These are phyloP conservation scores for Blastobotrys illinoisensis DNA, from an alignment of 1,139 yeast species.

Conservation along the genomic window DNA sequence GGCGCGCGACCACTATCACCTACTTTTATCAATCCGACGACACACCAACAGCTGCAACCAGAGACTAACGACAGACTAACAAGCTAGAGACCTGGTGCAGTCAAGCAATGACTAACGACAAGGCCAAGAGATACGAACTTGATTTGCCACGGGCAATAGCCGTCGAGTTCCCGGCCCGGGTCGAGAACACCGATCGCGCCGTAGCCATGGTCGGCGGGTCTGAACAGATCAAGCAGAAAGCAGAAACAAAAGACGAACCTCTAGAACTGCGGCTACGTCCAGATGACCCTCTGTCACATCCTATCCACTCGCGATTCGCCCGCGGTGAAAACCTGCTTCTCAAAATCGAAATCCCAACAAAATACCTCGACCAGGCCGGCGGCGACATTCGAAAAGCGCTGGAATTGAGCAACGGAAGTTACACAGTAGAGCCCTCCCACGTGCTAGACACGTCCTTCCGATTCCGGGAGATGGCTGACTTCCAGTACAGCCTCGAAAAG, in stretches of 20 bases:
- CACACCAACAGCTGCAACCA: background rate
- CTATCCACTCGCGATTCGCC: conserved; percentile 47
- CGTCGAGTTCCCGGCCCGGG: conserved; percentile 74
- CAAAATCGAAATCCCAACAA: conserved; percentile 65
- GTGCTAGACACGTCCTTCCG: conserved; percentile 66
- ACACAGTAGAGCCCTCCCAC: conserved; percentile 55
- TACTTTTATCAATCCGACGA: background rate
- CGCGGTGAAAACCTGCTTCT: conserved; percentile 60
- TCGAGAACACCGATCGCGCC: conserved; percentile 59
- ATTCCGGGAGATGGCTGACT: conserved; percentile 84
- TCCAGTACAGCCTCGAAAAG: conserved; percentile 63
- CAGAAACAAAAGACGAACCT: conserved; percentile 36
- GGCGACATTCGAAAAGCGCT: conserved; percentile 53
- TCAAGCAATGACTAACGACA: conserved; percentile 10
- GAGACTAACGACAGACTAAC: too few species aligned
- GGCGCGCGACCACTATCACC: background rate
- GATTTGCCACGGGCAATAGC: conserved; percentile 24
- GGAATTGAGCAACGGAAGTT: conserved; percentile 25
- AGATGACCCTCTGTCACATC: conserved; percentile 75
- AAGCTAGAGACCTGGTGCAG: too few species aligned
- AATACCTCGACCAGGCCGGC: conserved; percentile 42
- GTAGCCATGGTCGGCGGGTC: conserved; percentile 72
- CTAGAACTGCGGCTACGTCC: conserved; percentile 62
- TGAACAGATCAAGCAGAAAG: conserved; percentile 22
- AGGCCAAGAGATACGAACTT: conserved; percentile 21